These are phyloP conservation scores for Lodderomyces beijingensis DNA, from an alignment of 1,139 yeast genomes.

Conservation along the genomic window DNA sequence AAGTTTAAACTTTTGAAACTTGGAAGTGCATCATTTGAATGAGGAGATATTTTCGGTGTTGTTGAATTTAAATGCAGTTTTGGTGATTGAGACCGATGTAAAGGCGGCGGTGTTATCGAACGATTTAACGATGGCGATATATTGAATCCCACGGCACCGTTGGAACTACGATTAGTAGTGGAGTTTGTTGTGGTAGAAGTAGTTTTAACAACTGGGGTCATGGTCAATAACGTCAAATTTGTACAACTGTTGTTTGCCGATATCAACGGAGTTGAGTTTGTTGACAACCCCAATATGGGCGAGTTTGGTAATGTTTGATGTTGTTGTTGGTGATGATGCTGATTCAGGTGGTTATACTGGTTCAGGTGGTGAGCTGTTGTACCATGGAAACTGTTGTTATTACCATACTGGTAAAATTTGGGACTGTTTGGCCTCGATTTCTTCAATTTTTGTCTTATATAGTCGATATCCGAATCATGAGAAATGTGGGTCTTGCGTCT, in stretches of 20 bases:
- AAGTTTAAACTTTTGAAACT: conserved; percentile 48
- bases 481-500: conserved; percentile 21
- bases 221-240: conserved; percentile 33
- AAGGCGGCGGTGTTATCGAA: conserved; percentile 10
- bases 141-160: no score
- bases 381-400: not conserved
- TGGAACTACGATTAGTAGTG: no score
- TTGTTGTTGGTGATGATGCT: conserved; percentile 3
- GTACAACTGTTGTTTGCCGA: conserved; percentile 45
- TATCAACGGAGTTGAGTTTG: conserved; percentile 41
- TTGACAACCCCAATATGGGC: conserved; percentile 46
- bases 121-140: no score
- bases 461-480: conserved; percentile 44
- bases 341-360: not conserved
- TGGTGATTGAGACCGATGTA: no score
- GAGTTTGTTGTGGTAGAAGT: not conserved
- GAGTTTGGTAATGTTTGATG: conserved; percentile 53
- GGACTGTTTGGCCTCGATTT: conserved; percentile 74
- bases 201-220: conserved; percentile 19
- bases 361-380: no score
- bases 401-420: conserved; percentile 10
- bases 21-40: conserved; percentile 26
- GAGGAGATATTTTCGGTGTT: conserved; percentile 43
- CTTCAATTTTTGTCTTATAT: conserved; percentile 51
- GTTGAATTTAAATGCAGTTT: conserved; percentile 26